A percentile compares a stretch with the other conserved stretches of the same genome.
Conservation (phyloP, 1,139 yeast species). For the Taphrina wiesneri region DNA sequence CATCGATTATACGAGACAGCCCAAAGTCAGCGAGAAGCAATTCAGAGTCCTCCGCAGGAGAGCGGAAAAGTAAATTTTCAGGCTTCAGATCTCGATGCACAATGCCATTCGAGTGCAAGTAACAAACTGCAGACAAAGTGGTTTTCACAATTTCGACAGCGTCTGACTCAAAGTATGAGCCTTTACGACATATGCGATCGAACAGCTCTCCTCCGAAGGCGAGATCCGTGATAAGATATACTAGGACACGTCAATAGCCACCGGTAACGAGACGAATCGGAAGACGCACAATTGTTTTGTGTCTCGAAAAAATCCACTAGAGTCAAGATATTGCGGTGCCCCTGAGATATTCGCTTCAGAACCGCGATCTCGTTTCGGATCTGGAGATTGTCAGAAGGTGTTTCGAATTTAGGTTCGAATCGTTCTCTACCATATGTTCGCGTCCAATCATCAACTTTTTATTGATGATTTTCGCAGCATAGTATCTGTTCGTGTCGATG, state of each 20-base stretch:
- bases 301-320: constrained; percentile 73
- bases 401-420: neutral
- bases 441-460: constrained; percentile 51
- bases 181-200: constrained; percentile 58
- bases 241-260: constrained; percentile 20
- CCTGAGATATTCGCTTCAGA: constrained; percentile 52
- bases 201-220: constrained; percentile 73
- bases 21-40: constrained; percentile 75
- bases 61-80: constrained; percentile 71
- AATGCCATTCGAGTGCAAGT: constrained; percentile 73
- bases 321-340: constrained; percentile 62
- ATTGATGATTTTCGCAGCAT: constrained; percentile 51
- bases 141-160: constrained; percentile 56
- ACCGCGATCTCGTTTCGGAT: constrained; percentile 60
- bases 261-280: neutral
- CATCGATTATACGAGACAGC: constrained; percentile 54
- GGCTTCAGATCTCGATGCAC: constrained; percentile 94
- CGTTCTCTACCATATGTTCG: constrained; percentile 47
- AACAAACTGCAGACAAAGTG: constrained; percentile 56
- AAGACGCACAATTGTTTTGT: constrained; percentile 48
- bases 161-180: constrained; percentile 54
- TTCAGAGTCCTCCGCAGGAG: constrained; percentile 51
- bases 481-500: constrained; percentile 46
- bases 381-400: constrained; percentile 16
- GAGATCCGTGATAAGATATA: constrained; percentile 66